Base-by-base conservation (phyloP, 2,329 filamentous ascomycete species). In the Colletotrichum godetiae region DNA sequence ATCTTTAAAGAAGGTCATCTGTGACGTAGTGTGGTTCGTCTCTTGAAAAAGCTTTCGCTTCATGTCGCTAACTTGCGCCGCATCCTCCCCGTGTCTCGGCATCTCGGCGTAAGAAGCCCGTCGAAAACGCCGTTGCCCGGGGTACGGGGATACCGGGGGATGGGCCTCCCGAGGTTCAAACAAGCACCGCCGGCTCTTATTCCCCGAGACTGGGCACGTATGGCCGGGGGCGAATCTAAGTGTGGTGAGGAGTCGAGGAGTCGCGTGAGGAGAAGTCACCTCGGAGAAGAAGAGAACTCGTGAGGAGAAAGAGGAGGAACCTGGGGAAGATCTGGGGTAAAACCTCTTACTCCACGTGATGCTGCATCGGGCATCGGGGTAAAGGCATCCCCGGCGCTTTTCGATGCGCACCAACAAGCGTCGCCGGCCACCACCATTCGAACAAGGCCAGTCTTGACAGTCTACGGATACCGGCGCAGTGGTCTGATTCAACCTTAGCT, bases 91-190 rank as follows among this genome's bases (percentile, higher is more conserved):
- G 42, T 22, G 19, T n/a, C 42, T n/a, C 42, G 42, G 42, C 19
- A 49, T 49, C 42, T 49, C 42, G 42, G 19, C 42, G 8, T 49
- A 22, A 49, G 42, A 49, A 8, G 42, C 42, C 42, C 42, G 42
- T 49, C 42, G 19, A 49, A n/a, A 19, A 49, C 42, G 42, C 42
- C 42, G 42, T 49, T n/a, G 8, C 42, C 42, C 42, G 42, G 5
- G 79, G 42, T 5, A 49, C 19, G 8, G 19, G 42, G 19, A 49
- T 11, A 49, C 8, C 42, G 42, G 42, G 42, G 42, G 42, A 49
- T 49, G 19, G 42, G 42, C n/a, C 42, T 22, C 42, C 42, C 42
- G 42, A 49, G 42, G 42, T n/a, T n/a, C 42, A 49, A 8, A n/a
- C 42, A 49, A 49, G 42, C 42, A 49, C 42, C 42, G 42, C 42